Base-by-base conservation (phyloP, 805 yeast species). In the Candida nitratophila region DNA sequence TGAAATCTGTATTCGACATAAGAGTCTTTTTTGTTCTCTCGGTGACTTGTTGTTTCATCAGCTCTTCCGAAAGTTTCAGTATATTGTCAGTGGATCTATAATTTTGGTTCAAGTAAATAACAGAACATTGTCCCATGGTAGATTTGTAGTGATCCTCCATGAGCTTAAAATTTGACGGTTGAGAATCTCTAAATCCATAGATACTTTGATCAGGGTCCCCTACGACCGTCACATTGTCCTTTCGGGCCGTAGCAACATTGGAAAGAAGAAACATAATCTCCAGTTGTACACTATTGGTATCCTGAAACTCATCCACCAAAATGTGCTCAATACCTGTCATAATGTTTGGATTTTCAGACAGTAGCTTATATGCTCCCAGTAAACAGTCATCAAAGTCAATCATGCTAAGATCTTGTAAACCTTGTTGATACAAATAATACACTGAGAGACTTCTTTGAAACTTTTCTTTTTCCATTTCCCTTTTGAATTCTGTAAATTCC, bases 191-290 rank as follows among this genome's bases (percentile, higher is more conserved):
- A 53, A 91, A 91, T 0, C 83, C 88, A 60, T 93, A 91, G 20
- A 91, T 91, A 56, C 95, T 83, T 62, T 91, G 99, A 61, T 93
- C 96, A 0, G 96, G 96, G 57, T 91, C 99, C 1, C 99, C 99
- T 2, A 91, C 97, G 1, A 89, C 81, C 0, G 97, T 86, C 9
- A 91, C 73, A 46, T 81, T 81, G 47, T 78, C 59, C 32, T 68
- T 70, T 17, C 56, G 42, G 17, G 63, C 59, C 3, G 61, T 54
- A 34, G 73, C 67, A 45, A 67, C 68, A 12, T 57, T 55, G 0
- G 81, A 70, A 29, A 84, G 63, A 4, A 68, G 64, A 48, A 73
- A 73, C 69, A 87, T 74, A 39, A 93, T 66, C 44, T 78, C 76
- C 50, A 88, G 69, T 58, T 91, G 98, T 16, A 88, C 70, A 31